Evolutionary conservation across 371 early-diverging fungal species (phyloP).

Genomic region (Mucor sp.): DNA sequence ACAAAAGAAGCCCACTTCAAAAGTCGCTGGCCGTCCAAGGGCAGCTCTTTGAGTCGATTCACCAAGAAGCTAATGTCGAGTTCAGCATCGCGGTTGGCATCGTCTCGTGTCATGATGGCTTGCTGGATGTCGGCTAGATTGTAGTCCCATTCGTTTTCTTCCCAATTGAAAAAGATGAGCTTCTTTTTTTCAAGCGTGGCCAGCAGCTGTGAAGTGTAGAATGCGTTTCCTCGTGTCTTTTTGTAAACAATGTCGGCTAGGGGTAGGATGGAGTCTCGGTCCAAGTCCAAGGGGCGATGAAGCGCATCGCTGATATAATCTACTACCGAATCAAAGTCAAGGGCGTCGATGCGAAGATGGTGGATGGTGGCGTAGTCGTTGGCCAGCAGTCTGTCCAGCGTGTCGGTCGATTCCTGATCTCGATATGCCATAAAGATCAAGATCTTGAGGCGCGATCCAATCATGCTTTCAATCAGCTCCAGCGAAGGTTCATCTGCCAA

Average conservation of each 20-base stretch:
- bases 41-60: conserved; percentile 35
- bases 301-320: conserved; percentile 43
- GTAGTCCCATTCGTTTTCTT: conserved; percentile 49
- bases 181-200: conserved; percentile 43
- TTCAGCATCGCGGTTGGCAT: conserved; percentile 21
- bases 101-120: conserved; percentile 19
- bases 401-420: conserved; percentile 32
- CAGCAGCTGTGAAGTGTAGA: conserved; percentile 43
- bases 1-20: conserved; percentile 49
- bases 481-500: conserved; percentile 51
- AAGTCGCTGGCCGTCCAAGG: conserved; percentile 35
- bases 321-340: conserved; percentile 38
- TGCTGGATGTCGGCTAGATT: conserved; percentile 37
- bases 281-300: conserved; percentile 26
- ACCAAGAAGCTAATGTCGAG: conserved; percentile 41
- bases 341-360: conserved; percentile 25
- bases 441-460: conserved; percentile 32
- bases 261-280: conserved; percentile 30
- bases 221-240: conserved; percentile 45
- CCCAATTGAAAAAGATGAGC: conserved; percentile 51
- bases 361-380: conserved; percentile 34
- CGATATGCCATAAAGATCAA: conserved; percentile 39
- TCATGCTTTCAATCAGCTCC: conserved; percentile 40
- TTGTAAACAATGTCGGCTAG: conserved; percentile 38
- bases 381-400: conserved; percentile 23